Conservation (phyloP, 2,329 filamentous ascomycete genomes). For the Juglanconis juglandina region DNA sequence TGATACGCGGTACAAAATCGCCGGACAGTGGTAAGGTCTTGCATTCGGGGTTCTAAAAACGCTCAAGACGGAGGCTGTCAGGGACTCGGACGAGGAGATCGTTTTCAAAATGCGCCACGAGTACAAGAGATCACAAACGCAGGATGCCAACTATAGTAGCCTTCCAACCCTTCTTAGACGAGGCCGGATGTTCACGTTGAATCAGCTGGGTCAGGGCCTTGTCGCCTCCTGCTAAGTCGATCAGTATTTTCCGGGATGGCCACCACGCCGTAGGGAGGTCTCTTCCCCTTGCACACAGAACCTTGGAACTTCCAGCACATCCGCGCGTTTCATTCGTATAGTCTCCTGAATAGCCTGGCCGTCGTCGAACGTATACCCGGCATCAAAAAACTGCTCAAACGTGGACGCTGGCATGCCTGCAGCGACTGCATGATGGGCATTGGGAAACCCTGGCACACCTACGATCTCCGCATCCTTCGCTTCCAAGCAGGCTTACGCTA, state of each 20-base stretch:
- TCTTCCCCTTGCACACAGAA: background rate
- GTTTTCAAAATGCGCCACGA: background rate
- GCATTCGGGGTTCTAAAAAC: background rate
- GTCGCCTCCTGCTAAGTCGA: background rate
- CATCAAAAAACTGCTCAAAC: background rate
- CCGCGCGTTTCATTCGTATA: background rate
- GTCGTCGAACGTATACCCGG: background rate
- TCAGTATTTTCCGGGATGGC: background rate
- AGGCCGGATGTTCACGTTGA: background rate
- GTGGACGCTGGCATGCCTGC: background rate
- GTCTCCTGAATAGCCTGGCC: background rate
- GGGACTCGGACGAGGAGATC: background rate
- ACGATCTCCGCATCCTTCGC: background rate
- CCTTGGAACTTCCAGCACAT: background rate
- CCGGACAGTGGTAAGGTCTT: background rate
- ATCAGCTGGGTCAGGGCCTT: background rate
- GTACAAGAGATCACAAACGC: background rate
- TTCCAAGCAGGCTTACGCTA: background rate
- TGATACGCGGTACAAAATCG: background rate
- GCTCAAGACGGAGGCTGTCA: background rate
- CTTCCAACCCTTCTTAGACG: background rate
- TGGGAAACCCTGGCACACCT: background rate
- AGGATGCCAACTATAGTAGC: background rate
- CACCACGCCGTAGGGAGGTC: background rate
- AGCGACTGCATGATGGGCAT: background rate